These are phyloP conservation scores for Penicillium sp. DNA, from an alignment of 2,329 filamentous ascomycete species.

Conservation along the genomic window DNA sequence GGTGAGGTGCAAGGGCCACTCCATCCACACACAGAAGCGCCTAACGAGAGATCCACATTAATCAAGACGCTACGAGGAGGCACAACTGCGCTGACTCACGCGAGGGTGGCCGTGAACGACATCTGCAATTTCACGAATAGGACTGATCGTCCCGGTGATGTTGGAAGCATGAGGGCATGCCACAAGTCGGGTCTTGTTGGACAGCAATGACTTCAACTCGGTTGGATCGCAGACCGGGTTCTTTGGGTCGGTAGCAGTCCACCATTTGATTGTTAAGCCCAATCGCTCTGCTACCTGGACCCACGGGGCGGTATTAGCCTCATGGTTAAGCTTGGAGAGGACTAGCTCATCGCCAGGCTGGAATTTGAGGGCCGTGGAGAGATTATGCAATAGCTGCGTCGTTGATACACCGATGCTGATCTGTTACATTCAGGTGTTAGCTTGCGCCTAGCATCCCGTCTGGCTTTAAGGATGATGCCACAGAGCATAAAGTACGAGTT, in stretches of 20 bases:
- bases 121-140: conserved; percentile 38
- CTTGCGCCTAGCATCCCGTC: background rate
- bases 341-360: conserved; percentile 66
- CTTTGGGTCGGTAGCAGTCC: conserved; percentile 54
- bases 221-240: conserved; percentile 63
- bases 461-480: background rate
- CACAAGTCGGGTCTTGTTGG: conserved; percentile 67
- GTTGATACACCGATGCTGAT: conserved; percentile 66
- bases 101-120: conserved; percentile 48
- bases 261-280: conserved; percentile 69
- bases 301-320: conserved; percentile 77
- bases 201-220: conserved; percentile 62
- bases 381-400: conserved; percentile 74
- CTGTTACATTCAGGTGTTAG: background rate
- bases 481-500: background rate
- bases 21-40: conserved; percentile 73
- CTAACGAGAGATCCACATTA: conserved; percentile 9
- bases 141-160: conserved; percentile 69
- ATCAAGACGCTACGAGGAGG: background rate
- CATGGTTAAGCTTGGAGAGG: conserved; percentile 72
- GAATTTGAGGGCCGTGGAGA: conserved; percentile 59
- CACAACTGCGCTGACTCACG: conserved; percentile 10
- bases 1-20: conserved; percentile 75
- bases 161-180: conserved; percentile 74
- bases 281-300: conserved; percentile 65